Conservation (phyloP, 2,329 filamentous ascomycete species). For the Fusarium albidum region DNA sequence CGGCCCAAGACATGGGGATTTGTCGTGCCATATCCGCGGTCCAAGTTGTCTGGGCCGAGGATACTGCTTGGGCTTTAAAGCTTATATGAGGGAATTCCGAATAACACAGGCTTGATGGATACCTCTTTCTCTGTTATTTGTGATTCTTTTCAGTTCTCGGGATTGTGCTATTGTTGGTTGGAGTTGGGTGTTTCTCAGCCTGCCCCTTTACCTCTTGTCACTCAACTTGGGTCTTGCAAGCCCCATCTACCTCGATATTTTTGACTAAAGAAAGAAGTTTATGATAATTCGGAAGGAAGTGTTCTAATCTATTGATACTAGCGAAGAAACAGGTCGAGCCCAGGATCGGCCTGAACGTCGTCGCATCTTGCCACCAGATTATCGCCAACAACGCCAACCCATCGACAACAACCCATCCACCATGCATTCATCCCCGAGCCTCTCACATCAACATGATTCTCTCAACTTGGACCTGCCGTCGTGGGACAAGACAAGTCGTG, state of each 20-base stretch:
- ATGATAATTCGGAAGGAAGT: no score
- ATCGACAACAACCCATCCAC: not conserved
- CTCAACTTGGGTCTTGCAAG: no score
- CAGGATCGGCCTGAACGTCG: no score
- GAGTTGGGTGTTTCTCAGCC: no score
- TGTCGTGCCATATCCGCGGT: constrained; percentile 3
- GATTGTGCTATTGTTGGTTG: no score
- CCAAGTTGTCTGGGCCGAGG: constrained; percentile 14
- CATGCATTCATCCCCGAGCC: not conserved
- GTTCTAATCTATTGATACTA: no score
- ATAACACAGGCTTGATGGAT: not conserved
- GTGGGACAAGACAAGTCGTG: not conserved
- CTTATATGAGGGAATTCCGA: constrained; percentile 6
- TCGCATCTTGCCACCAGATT: no score
- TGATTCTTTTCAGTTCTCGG: no score
- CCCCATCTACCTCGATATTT: no score
- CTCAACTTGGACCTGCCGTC: not conserved
- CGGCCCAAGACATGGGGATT: not conserved
- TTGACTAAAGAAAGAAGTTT: no score
- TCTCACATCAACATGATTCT: not conserved
- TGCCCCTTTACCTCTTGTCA: no score
- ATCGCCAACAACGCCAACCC: not conserved
- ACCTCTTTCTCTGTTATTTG: not conserved
- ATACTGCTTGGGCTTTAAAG: not conserved
- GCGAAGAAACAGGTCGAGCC: no score